Evolutionary conservation across 2,329 filamentous ascomycete species (phyloP), one percentile per base, ranked within the genome.

Genomic region (Fusarium newnesense): DNA sequence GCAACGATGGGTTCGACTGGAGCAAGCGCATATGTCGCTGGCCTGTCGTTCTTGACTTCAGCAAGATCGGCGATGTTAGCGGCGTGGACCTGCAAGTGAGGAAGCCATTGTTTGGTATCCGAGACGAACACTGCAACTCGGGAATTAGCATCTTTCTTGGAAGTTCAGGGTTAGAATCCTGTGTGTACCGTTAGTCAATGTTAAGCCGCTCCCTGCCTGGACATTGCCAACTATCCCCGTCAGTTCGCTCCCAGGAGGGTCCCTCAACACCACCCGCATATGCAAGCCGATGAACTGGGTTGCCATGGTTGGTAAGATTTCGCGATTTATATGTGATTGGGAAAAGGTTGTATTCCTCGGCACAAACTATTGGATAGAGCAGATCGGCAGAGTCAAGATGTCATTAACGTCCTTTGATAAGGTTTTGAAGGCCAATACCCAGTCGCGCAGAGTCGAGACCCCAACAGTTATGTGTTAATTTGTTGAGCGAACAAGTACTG

Each of bases 261-360:
- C 86, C 76, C 87, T 89, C 72, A 96, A 87, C 40, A 91, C 92
- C 77, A 96, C 91, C 68, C 90, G 84, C 83, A 96, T 94, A 68
- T 92, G 90, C 81, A 94, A 88, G 70, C 94, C 94, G 78, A 94
- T 90, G 80, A 96, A 94, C 78, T 90, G 87, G 67, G 87, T 86
- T 54, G 91, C 90, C 82, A 84, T 84, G 46, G 46, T 79, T 28
- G 34, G 32, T 24, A 50, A 34, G 36, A 11, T 44, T 47, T 30
- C 30, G 43, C 36, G 30, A n/a, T 21, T 16, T 47, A n/a, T 28
- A 7, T 13, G 26, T 72, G 16, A 18, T 30, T 28, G 56, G 26
- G 34, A 26, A 26, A 39, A 36, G 49, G 58, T 21, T 61, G 42
- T 56, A 39, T 49, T 67, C 60, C 49, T 60, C 49, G 60, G 67